phyloP scores from a whole-genome alignment of 768 basidiomycete genomes.

The Mycena haematopus region DNA sequence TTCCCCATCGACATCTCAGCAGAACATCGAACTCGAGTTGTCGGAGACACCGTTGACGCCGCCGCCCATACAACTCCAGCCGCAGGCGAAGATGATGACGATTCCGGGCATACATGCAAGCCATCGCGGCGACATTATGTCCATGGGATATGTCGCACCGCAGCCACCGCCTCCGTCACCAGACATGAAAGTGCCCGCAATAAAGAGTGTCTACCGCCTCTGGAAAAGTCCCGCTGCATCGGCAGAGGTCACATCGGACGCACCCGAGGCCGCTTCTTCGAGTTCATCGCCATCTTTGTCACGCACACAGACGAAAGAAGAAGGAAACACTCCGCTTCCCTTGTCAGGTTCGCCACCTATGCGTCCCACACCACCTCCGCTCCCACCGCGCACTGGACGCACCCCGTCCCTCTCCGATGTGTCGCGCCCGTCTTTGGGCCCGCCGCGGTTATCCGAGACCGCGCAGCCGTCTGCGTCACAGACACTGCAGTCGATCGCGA shows the following conservation, averaged over 20 bases:
- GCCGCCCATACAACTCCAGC: conserved; percentile 75
- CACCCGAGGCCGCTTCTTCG: conserved; percentile 14
- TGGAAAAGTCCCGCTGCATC: conserved; percentile 64
- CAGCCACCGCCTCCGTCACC: conserved; percentile 43
- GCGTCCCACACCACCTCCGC: conserved; percentile 44
- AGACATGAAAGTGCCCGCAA: conserved; percentile 49
- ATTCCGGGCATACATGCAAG: conserved; percentile 89
- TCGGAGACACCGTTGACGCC: conserved; percentile 37
- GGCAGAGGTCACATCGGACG: conserved; percentile 14
- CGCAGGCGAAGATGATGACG: conserved; percentile 81
- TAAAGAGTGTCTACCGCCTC: conserved; percentile 75
- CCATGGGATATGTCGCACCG: conserved; percentile 76
- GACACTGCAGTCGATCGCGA: conserved; percentile 62
- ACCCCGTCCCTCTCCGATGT: conserved; percentile 36
- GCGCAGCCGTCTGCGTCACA: conserved; percentile 53
- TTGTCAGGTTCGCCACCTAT: conserved; percentile 8
- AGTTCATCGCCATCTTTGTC: conserved; percentile 19
- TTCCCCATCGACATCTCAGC: conserved; percentile 9
- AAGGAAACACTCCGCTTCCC: conserved; percentile 18
- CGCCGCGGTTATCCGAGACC: conserved; percentile 32
- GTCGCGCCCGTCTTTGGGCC: conserved; percentile 35
- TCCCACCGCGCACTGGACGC: conserved; percentile 52
- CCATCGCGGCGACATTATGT: conserved; percentile 85
- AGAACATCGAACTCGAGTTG: conserved; percentile 6
- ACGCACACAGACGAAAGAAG: conserved; percentile 5